Evolutionary conservation across 352 stramenopile genomes (phyloP), one percentile per base, ranked within the genome.

Genomic region (Globisporangium barbulae): DNA sequence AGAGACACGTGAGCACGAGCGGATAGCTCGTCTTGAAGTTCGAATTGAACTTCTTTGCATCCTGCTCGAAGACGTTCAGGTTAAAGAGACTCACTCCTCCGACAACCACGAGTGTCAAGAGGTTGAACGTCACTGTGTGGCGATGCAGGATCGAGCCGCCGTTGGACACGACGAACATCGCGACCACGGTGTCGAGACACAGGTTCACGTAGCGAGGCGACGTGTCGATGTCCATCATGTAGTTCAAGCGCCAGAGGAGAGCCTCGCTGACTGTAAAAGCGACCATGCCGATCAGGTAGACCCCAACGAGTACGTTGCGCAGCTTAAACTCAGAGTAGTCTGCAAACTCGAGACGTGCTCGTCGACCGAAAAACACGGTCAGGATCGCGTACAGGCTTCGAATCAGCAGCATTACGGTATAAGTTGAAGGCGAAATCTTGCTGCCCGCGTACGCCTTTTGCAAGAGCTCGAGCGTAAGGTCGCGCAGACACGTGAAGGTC

Each of bases 121-220:
- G 35, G 49, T 95, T 93, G 70, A 91, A 91, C 9, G 74, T 59
- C 12, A 89, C 64, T 0, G 80, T 67, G 50, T 91, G 81, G 21
- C 85, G 84, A 49, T 90, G 85, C 48, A 92, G 61, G 28, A 95
- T 84, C 2, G 85, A 93, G 19, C 87, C 72, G 15, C 87, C 87
- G 31, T 92, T 93, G 2, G 87, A 95, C 3, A 91, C 87, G 21
- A 92, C 70, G 56, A 95, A 93, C 85, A 95, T 95, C 8, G 81
- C 74, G 7, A 95, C 64, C 50, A 95, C 86, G 0, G 76, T 82
- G 56, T 92, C 84, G 9, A 95, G 70, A 47, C 84, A 95, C 62
- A 95, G 58, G 35, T 95, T 87, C 31, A 90, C 77, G 59, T 93
- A 92, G 19, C 81, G 68, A 28, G 81, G 63, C 2, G 82, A 90